Evolutionary conservation across 2,329 filamentous ascomycete genomes (phyloP).

Genomic region (Polytolypa hystricis): DNA sequence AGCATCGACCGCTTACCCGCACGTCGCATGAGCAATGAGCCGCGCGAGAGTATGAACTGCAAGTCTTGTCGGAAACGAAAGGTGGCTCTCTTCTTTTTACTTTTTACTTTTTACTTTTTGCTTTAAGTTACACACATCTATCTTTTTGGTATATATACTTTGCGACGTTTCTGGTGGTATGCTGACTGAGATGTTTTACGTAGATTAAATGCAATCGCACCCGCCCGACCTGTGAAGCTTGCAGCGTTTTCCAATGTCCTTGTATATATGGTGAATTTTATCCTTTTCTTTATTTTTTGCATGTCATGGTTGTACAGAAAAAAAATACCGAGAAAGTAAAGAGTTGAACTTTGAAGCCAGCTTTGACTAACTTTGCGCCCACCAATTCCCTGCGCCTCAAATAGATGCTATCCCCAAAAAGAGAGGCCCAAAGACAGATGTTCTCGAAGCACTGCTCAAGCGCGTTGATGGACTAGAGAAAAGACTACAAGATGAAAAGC

Average conservation of each 20-base stretch:
- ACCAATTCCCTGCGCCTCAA: too few species aligned
- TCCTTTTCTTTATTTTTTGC: conserved; percentile 5
- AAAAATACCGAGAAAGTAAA: too few species aligned
- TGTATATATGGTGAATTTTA: conserved; percentile 67
- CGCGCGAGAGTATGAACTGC: conserved; percentile 88
- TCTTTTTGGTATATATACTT: not conserved
- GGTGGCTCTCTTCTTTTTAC: conserved; percentile 39
- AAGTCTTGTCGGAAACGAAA: conserved; percentile 89
- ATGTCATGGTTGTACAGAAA: too few species aligned
- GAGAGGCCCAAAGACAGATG: conserved; percentile 79
- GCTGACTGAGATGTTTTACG: conserved; percentile 8
- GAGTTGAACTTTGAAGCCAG: too few species aligned
- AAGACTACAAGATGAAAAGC: conserved; percentile 59
- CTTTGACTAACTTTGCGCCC: too few species aligned
- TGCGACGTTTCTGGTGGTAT: not conserved
- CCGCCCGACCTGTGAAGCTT: conserved; percentile 76
- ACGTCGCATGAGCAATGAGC: conserved; percentile 60
- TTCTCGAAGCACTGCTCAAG: conserved; percentile 72
- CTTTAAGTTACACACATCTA: not conserved
- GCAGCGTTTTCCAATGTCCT: conserved; percentile 76
- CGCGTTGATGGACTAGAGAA: conserved; percentile 77
- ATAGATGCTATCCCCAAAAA: conserved; percentile 85
- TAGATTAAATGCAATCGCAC: conserved; percentile 89
- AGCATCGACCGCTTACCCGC: conserved; percentile 69
- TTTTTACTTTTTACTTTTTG: not conserved